Evolutionary conservation across 208 protist species (phyloP), one percentile per base, ranked within the genome.

Genomic region (Trypanosoma scelopori): DNA sequence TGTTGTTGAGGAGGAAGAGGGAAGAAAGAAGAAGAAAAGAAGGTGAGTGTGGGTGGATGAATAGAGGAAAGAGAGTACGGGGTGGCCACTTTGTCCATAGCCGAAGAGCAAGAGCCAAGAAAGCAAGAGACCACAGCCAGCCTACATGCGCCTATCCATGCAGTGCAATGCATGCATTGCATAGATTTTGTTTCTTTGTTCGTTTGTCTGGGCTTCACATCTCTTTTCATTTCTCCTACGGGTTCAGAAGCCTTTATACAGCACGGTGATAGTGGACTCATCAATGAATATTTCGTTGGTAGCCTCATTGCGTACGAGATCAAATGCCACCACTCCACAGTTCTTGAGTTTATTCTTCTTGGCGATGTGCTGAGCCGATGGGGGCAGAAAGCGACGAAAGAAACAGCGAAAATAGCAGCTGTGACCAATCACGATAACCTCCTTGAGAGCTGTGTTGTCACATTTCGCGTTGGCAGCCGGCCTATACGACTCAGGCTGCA

Each of bases 361-460:
- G 0, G 84, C 56, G 12, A 91, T 57, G 71, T 96, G 91, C 13
- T 63, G 66, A 28, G 80, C 88, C 13, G 66, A 75, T 22, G 69
- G 39, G 1, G 90, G 93, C 13, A 97, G 82, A 64, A 95, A 97
- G 6, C 88, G 85, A 22, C 76, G 65, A 68, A 97, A 96, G 65
- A 96, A 96, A 59, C 80, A 82, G 32, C 79, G 81, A 70, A 96
- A 96, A 65, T 88, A 96, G 2, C 88, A 76, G 68, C 91, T 96
- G 76, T 97, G 93, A 32, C 93, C 93, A 51, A 94, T 85, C 13
- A 96, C 89, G 48, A 97, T 90, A 20, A 97, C 77, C 69, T 95
- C 87, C 59, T 81, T 85, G 22, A 95, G 75, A 37, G 68, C 81
- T 16, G 76, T 75, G 62, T 94, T 94, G 49, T 43, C 65, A 39